A percentile compares a stretch with the other conserved stretches of the same genome.
phyloP scores from a whole-genome alignment of 2,329 filamentous ascomycete species.

The Scedosporium apiospermum region DNA sequence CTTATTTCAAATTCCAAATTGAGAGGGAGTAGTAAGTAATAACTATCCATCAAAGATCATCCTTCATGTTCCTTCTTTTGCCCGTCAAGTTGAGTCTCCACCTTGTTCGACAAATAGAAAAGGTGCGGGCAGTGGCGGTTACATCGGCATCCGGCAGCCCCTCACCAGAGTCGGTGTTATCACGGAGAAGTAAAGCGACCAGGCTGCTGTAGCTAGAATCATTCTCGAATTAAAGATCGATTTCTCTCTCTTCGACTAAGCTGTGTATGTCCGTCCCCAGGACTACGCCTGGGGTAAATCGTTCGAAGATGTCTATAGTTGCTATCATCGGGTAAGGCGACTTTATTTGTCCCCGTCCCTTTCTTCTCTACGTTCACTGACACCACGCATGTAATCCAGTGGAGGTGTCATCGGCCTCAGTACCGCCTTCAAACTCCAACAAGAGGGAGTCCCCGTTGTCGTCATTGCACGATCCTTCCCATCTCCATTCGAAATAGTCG shows the following conservation, averaged over 20 bases:
- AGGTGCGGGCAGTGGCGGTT: background rate
- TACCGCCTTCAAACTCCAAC: constrained; percentile 35
- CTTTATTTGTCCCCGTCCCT: background rate
- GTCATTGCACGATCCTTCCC: constrained; percentile 38
- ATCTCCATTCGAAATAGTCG: constrained; percentile 33
- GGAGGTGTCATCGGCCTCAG: constrained; percentile 45
- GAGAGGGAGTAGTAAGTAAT: background rate
- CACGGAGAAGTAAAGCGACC: background rate
- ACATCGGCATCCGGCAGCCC: background rate
- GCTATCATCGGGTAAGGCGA: constrained; percentile 4
- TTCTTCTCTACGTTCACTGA: background rate
- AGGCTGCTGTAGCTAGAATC: background rate
- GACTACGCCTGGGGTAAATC: background rate
- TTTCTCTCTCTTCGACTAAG: background rate
- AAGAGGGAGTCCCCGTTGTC: constrained; percentile 27
- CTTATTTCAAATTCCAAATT: too few relatives aligned
- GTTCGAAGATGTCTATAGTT: background rate
- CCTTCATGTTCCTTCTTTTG: background rate
- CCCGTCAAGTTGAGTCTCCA: background rate
- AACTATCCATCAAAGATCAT: background rate
- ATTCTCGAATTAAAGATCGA: background rate
- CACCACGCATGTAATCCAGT: constrained; percentile 18
- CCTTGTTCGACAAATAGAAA: background rate
- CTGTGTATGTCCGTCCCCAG: too few relatives aligned
- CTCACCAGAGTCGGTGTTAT: background rate